Conservation (phyloP, 2,329 filamentous ascomycete genomes). For the Microcyclosporella mali region DNA sequence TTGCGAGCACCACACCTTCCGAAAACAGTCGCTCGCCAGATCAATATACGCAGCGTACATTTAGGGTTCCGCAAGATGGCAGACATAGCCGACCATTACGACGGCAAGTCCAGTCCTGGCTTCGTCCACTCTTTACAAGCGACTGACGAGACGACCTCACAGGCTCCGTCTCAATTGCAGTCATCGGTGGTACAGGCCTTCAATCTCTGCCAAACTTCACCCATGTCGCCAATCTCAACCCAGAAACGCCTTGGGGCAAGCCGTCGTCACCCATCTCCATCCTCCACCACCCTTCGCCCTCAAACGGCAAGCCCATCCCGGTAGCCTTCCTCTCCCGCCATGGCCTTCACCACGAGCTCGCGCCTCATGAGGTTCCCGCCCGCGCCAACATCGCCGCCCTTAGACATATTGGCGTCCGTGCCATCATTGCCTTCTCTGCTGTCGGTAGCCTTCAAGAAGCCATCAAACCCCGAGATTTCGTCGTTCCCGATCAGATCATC, state of each 20-base stretch:
- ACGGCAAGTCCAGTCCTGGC: conserved; percentile 17
- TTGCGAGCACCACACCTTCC: background rate
- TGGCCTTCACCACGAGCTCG: conserved; percentile 78
- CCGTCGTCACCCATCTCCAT: conserved; percentile 76
- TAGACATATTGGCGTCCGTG: conserved; percentile 79
- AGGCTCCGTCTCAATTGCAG: conserved; percentile 47
- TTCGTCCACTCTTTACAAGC: background rate
- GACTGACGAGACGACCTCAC: too few relatives aligned
- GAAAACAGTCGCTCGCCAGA: background rate
- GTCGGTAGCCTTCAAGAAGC: conserved; percentile 88
- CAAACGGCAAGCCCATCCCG: conserved; percentile 53
- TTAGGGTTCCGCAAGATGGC: conserved; percentile 33
- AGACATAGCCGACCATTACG: conserved; percentile 29
- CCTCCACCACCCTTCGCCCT: conserved; percentile 74
- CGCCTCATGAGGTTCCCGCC: conserved; percentile 89
- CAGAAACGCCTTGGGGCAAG: conserved; percentile 80
- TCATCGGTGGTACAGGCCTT: conserved; percentile 73
- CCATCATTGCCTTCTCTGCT: conserved; percentile 88
- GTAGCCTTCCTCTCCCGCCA: conserved; percentile 93
- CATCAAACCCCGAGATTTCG: conserved; percentile 93
- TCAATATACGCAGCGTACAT: conserved; percentile 17
- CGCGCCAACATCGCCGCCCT: conserved; percentile 98
- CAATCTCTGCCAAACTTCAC: conserved; percentile 80
- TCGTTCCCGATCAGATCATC: conserved; percentile 92
- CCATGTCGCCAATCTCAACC: conserved; percentile 70